Percentiles rank a stretch among this genome's conserved stretches.
phyloP scores from a whole-genome alignment of 129 eudicot species.

The Centella asiatica region DNA sequence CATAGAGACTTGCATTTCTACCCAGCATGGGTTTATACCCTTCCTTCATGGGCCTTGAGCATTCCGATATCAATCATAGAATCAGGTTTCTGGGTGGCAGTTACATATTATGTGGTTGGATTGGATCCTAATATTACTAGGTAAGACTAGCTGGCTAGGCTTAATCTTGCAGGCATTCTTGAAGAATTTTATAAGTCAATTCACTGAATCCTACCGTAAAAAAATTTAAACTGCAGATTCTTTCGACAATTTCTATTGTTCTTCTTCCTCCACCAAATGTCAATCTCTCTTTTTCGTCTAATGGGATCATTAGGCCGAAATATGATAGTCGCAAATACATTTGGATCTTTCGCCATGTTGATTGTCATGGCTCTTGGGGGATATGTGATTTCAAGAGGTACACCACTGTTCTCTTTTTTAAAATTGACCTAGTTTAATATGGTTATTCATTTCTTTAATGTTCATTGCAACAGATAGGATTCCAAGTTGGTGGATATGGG shows the following conservation, averaged over 20 bases:
- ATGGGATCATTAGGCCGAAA: constrained; percentile 96
- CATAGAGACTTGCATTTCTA: constrained; percentile 94
- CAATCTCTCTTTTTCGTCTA: constrained; percentile 79
- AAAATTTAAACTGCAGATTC: constrained; percentile 44
- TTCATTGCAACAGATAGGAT: constrained; percentile 62
- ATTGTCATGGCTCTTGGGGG: constrained; percentile 99
- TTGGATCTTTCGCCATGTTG: constrained; percentile 97
- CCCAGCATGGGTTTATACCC: constrained; percentile 87
- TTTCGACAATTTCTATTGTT: constrained; percentile 65
- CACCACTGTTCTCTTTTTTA: neutral
- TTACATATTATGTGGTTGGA: constrained; percentile 86
- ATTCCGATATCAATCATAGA: constrained; percentile 87
- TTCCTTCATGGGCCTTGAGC: constrained; percentile 94
- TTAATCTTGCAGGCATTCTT: neutral
- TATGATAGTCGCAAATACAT: constrained; percentile 97
- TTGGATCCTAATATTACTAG: constrained; percentile 81
- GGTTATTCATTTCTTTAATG: constrained; percentile 3
- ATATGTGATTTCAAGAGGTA: constrained; percentile 90
- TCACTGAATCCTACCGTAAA: constrained; percentile 3
- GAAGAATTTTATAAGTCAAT: neutral
- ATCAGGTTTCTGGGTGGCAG: constrained; percentile 91
- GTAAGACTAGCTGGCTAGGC: constrained; percentile 34
- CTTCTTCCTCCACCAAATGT: constrained; percentile 91
- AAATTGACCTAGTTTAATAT: neutral
- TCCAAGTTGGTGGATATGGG: constrained; percentile 98